Percentiles rank a stretch among this genome's conserved stretches.
These are phyloP conservation scores for Aspergillus fijiensis DNA, from an alignment of 2,329 filamentous ascomycete species.

Conservation along the genomic window DNA sequence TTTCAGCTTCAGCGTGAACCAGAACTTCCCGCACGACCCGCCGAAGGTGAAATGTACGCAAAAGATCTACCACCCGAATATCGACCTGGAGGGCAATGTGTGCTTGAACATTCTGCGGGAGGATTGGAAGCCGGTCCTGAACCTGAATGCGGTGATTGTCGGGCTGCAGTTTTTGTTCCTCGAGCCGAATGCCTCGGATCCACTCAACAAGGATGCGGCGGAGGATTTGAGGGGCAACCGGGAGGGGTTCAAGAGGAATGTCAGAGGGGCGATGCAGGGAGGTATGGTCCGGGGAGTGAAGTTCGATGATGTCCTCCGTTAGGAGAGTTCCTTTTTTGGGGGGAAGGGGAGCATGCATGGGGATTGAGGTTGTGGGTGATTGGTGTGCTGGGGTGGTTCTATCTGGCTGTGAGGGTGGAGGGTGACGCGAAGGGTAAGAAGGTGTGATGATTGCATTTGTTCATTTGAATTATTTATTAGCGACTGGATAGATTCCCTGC, in stretches of 20 bases:
- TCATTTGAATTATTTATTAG: slow-evolving; percentile 33
- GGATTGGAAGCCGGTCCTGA: slow-evolving; percentile 98
- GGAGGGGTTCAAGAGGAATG: slow-evolving; percentile 89
- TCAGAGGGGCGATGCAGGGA: slow-evolving; percentile 78
- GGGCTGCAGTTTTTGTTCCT: slow-evolving; percentile 95
- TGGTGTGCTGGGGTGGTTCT: not conserved
- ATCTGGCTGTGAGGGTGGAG: not conserved
- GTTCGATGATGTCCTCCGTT: slow-evolving; percentile 75
- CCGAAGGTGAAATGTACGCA: slow-evolving; percentile 96
- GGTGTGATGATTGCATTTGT: slow-evolving; percentile 13
- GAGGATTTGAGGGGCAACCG: slow-evolving; percentile 84
- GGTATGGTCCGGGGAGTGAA: slow-evolving; percentile 68
- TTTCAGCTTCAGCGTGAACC: slow-evolving; percentile 89
- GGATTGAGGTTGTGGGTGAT: not conserved
- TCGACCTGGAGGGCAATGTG: slow-evolving; percentile 95
- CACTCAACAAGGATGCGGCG: slow-evolving; percentile 97
- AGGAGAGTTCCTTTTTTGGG: not conserved
- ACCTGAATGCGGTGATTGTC: slow-evolving; percentile 93
- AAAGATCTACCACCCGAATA: slow-evolving; percentile 99
- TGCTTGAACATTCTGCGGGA: slow-evolving; percentile 96
- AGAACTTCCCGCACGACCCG: slow-evolving; percentile 94
- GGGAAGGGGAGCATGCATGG: not conserved
- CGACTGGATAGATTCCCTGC: slow-evolving; percentile 33
- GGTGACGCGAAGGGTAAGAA: not conserved
- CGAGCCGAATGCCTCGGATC: slow-evolving; percentile 94